Base-by-base conservation (phyloP, 2,329 filamentous ascomycete genomes). In the Pleoardoris graminearum region DNA sequence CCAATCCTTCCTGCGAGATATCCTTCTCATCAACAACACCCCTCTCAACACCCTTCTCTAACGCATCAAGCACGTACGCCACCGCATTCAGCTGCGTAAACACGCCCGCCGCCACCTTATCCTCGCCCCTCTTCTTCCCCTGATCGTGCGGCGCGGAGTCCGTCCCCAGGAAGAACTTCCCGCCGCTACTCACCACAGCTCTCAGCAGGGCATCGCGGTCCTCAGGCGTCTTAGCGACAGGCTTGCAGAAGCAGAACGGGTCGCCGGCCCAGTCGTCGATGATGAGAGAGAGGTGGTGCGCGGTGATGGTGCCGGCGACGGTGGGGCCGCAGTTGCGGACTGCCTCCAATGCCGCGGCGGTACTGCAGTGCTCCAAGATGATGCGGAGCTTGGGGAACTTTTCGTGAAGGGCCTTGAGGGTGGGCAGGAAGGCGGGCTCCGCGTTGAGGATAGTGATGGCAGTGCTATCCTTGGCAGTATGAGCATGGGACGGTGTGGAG, bases 361-460 rank as follows among this genome's bases (percentile, higher is more conserved):
- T 95, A 10, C 91, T 92, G 79, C 90, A 95, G 76, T 97, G 92
- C 77, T 97, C 90, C 41, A 94, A 77, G 51, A 82, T 77, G 57
- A 82, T 81, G 45, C 79, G 82, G 36, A 95, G 79, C 17, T 81
- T 79, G 1, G 93, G 92, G 72, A 95, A 97, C 22, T 79, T 79
- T 19, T 81, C 75, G 66, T 96, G 90, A 1, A 97, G 82, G 16
- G 82, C 81, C 58, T 83, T 79, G 29, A 97, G 79, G 0, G 87
- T 93, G 0, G 92, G 92, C 7, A 97, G 79, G 76, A 97, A 97
- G 2, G 79, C 80, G 56, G 85, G 82, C 73, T 92, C 89, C 17
- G 87, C 87, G 63, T 87, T 89, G 58, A 90, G 76, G 38, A 75
- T 70, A 12, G 73, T 75, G 57, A 75, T 70, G 14, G 68, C 69